These are phyloP conservation scores for grape (Vitis vinifera) DNA, from an alignment of 164 flowering plant genomes.

Conservation along the genomic window ASM3070453v1 NC_081821.1:3545501-3546000, in stretches of 20 bases:
- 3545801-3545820: constrained; percentile 51
- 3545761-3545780: constrained; percentile 95
- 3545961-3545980: too few relatives aligned
- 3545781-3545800: constrained; percentile 83
- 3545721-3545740: constrained; percentile 86
- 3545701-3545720: constrained; percentile 65
- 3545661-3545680: constrained; percentile 53
- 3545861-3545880: too few relatives aligned
- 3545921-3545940: too few relatives aligned
- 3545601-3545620: constrained; percentile 92
- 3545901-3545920: too few relatives aligned
- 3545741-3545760: constrained; percentile 75
- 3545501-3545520: constrained; percentile 51
- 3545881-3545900: too few relatives aligned
- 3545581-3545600: constrained; percentile 73
- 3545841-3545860: too few relatives aligned
- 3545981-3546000: too few relatives aligned
- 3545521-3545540: constrained; percentile 42
- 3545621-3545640: constrained; percentile 71
- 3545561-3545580: constrained; percentile 72
- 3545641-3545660: constrained; percentile 75
- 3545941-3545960: too few relatives aligned
- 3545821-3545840: constrained; percentile 14
- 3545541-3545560: constrained; percentile 51
- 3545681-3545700: constrained; percentile 27